A percentile compares a stretch with the other conserved stretches of the same genome.
Conservation (phyloP, 23 red algal species). For the Gracilaria caudata region DNA sequence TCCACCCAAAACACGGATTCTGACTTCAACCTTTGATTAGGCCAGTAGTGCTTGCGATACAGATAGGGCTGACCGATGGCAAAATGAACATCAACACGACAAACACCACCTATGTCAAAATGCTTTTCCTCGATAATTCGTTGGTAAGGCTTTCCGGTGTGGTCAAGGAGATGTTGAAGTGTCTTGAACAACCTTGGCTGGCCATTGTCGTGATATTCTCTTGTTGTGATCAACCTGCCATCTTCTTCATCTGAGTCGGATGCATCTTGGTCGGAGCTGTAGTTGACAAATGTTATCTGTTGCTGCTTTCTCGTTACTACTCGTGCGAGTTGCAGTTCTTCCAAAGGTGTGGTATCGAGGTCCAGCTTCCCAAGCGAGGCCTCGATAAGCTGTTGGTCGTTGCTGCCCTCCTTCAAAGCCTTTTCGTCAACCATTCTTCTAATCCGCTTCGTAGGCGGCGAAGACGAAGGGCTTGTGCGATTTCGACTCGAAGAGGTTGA, state of each 20-base stretch:
- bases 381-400: conserved; percentile 46
- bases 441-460: too few species aligned
- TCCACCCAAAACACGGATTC: conserved; percentile 94
- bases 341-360: conserved; percentile 59
- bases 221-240: conserved; percentile 65
- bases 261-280: conserved; percentile 87
- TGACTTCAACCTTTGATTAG: conserved; percentile 88
- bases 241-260: conserved; percentile 91
- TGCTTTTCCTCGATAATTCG: conserved; percentile 97
- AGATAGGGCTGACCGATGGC: conserved; percentile 90
- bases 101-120: conserved; percentile 87
- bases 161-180: conserved; percentile 47
- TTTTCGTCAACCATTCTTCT: conserved; percentile 23
- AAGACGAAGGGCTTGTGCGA: too few species aligned
- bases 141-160: conserved; percentile 53
- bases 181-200: conserved; percentile 65
- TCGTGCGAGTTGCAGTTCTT: conserved; percentile 89
- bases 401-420: background rate
- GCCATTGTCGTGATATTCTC: conserved; percentile 89
- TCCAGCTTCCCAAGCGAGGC: conserved; percentile 57
- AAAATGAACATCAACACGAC: conserved; percentile 92
- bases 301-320: conserved; percentile 78
- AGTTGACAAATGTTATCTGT: conserved; percentile 68
- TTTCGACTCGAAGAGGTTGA: too few species aligned
- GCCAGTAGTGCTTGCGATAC: conserved; percentile 92